These are phyloP conservation scores for Flaveria robusta DNA, from an alignment of 129 eudicot species.

Conservation along the genomic window DNA sequence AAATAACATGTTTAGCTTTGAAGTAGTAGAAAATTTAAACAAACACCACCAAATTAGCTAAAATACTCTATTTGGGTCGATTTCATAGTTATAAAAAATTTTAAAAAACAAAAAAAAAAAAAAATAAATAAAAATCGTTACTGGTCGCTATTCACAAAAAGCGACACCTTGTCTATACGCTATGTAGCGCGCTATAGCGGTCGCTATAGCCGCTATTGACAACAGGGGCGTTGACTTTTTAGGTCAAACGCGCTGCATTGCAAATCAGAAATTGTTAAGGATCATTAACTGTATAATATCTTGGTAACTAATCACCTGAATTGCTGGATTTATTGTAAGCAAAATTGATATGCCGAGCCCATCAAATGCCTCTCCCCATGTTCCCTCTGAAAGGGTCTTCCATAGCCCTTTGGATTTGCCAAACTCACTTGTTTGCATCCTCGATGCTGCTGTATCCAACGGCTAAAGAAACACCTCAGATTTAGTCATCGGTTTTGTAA, in stretches of 20 bases:
- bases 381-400: conserved; percentile 73
- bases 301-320: conserved; percentile 55
- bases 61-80: no score
- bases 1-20: no score
- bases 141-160: no score
- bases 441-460: conserved; percentile 94
- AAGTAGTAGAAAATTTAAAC: no score
- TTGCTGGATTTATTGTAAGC: conserved; percentile 88
- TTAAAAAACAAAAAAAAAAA: no score
- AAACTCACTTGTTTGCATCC: conserved; percentile 97
- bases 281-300: background rate
- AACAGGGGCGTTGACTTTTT: no score
- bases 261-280: background rate
- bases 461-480: conserved; percentile 54
- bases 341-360: conserved; percentile 93
- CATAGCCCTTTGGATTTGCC: conserved; percentile 93
- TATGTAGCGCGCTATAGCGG: no score
- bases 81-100: no score
- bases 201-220: no score
- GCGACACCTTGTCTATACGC: no score
- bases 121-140: no score
- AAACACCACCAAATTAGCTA: no score
- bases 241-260: background rate
- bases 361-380: conserved; percentile 86
- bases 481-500: background rate